Base-by-base conservation (phyloP, 371 early-diverging fungal species). In the Syncephalastrum monosporum region DNA sequence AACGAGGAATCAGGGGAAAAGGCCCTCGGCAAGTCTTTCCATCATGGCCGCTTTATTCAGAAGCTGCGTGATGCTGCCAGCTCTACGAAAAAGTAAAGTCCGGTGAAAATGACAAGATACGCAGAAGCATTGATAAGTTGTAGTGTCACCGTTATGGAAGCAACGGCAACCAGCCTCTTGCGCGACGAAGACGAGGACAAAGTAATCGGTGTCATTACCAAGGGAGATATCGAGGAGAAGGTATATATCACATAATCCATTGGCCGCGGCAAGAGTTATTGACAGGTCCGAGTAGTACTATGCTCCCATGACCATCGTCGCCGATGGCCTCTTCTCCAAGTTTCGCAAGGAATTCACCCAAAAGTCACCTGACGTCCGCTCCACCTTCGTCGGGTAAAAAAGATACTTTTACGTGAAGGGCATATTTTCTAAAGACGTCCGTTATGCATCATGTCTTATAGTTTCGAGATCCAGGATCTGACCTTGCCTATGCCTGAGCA, bases 41-140 rank as follows among this genome's bases (percentile, higher is more conserved):
- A 98, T 64, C 97, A 98, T 56, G 98, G 98, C 13, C 79, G 91
- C 50, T 90, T 98, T 65, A 87, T 98, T 52, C 86, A 84, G 75
- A 91, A 90, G 4, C 67, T 98, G 17, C 72, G 98, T 55, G 72
- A 81, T 43, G 88, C 88, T 14, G 90, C 90, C 25, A 73, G 72
- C 12, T 60, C 64, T 8, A 71, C 78, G 47, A 75, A 83, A 67
- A 82, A 84, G 85, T 81, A 82, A 61, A 15, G 15, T 7, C 47
- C 21, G 2, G 15, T 19, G n/a, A 19, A 29, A 47, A 16, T 19
- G 19, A 14, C 19, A 46, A 33, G 50, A 29, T 33, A 42, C 47
- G 33, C 41, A 23, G 10, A 19, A 16, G 6, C 19, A 48, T 41
- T 16, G 12, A n/a, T 42, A n/a, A 54, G 23, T 53, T 24, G 6